A percentile compares a stretch with the other conserved stretches of the same genome.
These are phyloP conservation scores for Tubosaeta sp. DNA, from an alignment of 768 basidiomycete species.

Conservation along the genomic window DNA sequence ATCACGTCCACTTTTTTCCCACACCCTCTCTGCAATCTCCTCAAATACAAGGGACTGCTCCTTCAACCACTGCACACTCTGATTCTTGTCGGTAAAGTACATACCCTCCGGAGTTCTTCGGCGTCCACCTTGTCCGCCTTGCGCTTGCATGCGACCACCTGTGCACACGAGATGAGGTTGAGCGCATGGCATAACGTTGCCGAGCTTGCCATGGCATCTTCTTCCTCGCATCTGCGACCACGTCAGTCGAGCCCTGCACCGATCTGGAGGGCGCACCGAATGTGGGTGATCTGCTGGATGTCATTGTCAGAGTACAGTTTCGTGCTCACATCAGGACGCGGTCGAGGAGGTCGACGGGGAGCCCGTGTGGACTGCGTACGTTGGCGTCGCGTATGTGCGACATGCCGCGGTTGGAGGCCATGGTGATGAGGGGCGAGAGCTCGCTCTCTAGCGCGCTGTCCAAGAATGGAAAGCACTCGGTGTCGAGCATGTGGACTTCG, in stretches of 20 bases:
- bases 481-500: conserved; percentile 99
- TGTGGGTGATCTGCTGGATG: conserved; percentile 87
- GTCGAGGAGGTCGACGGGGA: conserved; percentile 92
- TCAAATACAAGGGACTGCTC: conserved; percentile 75
- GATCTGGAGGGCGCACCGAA: conserved; percentile 48
- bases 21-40: conserved; percentile 42
- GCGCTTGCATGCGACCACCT: conserved; percentile 79
- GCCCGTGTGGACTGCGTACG: conserved; percentile 90
- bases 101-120: conserved; percentile 74
- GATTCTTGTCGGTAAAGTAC: conserved; percentile 91
- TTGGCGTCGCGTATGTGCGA: conserved; percentile 93
- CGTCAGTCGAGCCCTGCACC: not conserved
- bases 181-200: conserved; percentile 93
- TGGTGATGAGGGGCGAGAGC: conserved; percentile 91
- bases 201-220: conserved; percentile 89
- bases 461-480: conserved; percentile 98
- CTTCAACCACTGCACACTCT: conserved; percentile 88
- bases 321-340: conserved; percentile 95
- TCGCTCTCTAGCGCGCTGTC: conserved; percentile 95
- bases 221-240: conserved; percentile 75
- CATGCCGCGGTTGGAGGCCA: conserved; percentile 97
- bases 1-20: no score
- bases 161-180: conserved; percentile 91
- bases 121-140: conserved; percentile 79
- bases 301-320: conserved; percentile 80